Evolutionary conservation across 2,329 filamentous ascomycete genomes (phyloP), one percentile per base, ranked within the genome.

Genomic region (Pseudogymnoascus sp.): DNA sequence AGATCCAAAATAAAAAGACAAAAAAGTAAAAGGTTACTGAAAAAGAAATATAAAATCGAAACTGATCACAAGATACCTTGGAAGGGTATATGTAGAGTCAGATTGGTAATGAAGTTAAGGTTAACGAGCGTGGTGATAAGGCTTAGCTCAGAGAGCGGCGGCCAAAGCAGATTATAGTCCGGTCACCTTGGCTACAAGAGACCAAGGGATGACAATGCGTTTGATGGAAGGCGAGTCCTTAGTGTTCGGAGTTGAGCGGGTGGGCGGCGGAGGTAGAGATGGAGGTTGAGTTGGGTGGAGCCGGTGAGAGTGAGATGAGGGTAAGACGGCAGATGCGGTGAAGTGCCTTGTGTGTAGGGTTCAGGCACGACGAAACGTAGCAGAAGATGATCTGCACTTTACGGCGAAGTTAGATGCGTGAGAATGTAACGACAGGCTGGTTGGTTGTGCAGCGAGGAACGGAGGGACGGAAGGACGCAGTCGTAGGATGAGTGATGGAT

Each of bases 381-480:
- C 21, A 45, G 39, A 21, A 45, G 39, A 45, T 45, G 39, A 45
- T 45, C 9, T 45, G 39, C 39, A 45, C 39, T 45, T 56, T 23
- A 56, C 15, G 15, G 28, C 19, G 33, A 56, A 35, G 26, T 35
- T 56, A 56, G 26, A 33, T 56, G 52, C 52, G 52, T 35, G 10
- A 34, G 52, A 45, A 58, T 58, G 35, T 58, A 58, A 58, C 57
- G 57, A 58, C 37, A 37, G 57, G n/a, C 34, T 52, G 34, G 34
- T 58, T 58, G 57, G 57, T 35, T 19, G 57, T 39, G 34, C 30
- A 58, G 57, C 15, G 28, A 58, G 34, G 15, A 21, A 26, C 28
- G 19, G 55, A 33, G 28, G 55, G 26, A 26, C 21, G 55, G n/a
- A n/a, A 57, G 26, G 34, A 23, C 15, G 23, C 13, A 18, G 30